A percentile compares a stretch with the other conserved stretches of the same genome.
phyloP scores from a whole-genome alignment of 495 filamentous ascomycete species.

The Staphylotrichum longicolle region DNA sequence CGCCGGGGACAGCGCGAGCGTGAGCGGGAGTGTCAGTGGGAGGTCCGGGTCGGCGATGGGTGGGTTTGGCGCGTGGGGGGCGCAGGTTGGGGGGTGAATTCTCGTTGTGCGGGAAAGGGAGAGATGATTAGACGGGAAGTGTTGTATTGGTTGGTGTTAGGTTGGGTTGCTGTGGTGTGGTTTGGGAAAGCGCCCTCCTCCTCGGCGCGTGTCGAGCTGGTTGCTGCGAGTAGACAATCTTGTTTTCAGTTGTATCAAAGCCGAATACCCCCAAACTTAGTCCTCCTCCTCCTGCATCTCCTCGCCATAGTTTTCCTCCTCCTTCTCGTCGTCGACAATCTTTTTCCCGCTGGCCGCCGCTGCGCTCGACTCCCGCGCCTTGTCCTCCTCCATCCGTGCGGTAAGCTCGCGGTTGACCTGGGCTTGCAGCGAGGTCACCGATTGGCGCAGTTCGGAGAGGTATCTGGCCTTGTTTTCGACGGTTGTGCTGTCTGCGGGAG shows the following conservation, averaged over 20 bases:
- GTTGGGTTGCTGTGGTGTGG: not conserved
- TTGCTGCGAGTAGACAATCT: not conserved
- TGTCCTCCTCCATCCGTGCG: slow-evolving; percentile 84
- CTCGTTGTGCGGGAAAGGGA: no score
- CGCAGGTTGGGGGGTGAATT: not conserved
- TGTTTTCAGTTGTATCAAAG: no score
- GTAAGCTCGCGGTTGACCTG: slow-evolving; percentile 83
- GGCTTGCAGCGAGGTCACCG: slow-evolving; percentile 61
- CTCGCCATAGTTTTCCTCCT: slow-evolving; percentile 86
- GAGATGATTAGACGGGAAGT: no score
- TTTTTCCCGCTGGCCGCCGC: slow-evolving; percentile 43
- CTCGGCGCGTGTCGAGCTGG: no score
- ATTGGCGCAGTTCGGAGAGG: slow-evolving; percentile 62
- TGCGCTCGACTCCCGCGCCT: slow-evolving; percentile 41
- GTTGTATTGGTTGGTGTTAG: no score
- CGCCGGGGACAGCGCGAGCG: slow-evolving; percentile 12
- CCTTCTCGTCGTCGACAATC: slow-evolving; percentile 75
- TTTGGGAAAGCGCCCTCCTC: no score
- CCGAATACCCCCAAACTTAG: not conserved
- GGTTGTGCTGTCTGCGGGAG: slow-evolving; percentile 38
- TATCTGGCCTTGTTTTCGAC: slow-evolving; percentile 61
- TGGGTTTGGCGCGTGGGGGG: slow-evolving; percentile 23
- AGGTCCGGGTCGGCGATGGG: not conserved
- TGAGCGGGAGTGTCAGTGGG: slow-evolving; percentile 5
- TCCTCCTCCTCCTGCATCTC: slow-evolving; percentile 60